Conservation (phyloP, 257 asterid genomes). For the Coffea eugenioides region DNA sequence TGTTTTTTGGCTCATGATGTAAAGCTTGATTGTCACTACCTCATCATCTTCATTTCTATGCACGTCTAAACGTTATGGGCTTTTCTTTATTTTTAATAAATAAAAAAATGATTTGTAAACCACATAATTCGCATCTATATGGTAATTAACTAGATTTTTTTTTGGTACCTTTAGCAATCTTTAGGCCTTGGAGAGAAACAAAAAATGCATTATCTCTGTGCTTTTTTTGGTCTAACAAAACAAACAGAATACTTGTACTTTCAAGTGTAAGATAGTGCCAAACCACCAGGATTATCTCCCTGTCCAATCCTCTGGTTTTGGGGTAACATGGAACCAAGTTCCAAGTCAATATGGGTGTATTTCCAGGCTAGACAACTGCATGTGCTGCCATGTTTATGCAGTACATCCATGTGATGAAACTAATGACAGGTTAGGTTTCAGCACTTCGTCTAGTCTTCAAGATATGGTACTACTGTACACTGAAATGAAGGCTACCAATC, state of each 20-base stretch:
- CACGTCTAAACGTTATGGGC: too few relatives aligned
- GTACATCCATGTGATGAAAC: slow-evolving; percentile 15
- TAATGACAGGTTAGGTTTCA: background rate
- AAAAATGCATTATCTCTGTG: background rate
- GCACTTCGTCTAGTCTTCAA: background rate
- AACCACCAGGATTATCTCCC: too few relatives aligned
- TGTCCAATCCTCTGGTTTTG: background rate
- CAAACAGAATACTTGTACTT: background rate
- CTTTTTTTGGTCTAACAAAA: background rate
- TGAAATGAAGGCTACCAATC: background rate
- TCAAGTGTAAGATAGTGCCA: background rate
- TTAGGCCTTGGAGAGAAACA: background rate
- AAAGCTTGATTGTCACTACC: too few relatives aligned
- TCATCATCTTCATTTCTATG: too few relatives aligned
- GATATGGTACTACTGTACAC: too few relatives aligned
- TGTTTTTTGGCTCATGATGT: too few relatives aligned
- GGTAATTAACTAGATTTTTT: background rate
- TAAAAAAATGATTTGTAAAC: background rate
- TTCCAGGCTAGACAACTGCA: slow-evolving; percentile 7
- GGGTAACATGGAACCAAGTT: background rate
- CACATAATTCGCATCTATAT: background rate
- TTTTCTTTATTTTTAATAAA: too few relatives aligned
- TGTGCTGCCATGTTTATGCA: slow-evolving; percentile 1
- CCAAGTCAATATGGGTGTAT: background rate
- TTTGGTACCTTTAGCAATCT: background rate